phyloP scores from a whole-genome alignment of 2,329 filamentous ascomycete genomes.

The Cryphonectria nitschkei region DNA sequence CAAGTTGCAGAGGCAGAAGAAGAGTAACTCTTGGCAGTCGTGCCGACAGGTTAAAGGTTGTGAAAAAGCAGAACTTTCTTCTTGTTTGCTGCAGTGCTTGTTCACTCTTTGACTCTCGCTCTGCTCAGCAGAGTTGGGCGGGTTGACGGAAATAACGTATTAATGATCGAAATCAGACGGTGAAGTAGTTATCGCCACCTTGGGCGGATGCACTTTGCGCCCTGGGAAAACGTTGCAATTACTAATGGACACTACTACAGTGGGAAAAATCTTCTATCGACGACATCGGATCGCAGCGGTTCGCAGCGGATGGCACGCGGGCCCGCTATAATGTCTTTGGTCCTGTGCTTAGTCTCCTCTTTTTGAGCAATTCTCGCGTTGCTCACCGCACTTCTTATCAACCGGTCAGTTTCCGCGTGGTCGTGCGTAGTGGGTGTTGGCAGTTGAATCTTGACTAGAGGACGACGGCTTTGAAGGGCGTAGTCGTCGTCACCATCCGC shows the following conservation, averaged over 20 bases:
- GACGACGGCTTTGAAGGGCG: neutral
- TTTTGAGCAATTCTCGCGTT: neutral
- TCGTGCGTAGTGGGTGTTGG: neutral
- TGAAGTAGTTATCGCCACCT: neutral
- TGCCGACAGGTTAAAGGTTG: neutral
- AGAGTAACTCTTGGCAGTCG: neutral
- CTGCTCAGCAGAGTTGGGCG: neutral
- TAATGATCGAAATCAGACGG: neutral
- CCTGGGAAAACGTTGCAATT: neutral
- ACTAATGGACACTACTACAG: neutral
- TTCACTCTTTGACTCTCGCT: neutral
- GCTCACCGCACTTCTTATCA: neutral
- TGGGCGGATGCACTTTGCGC: neutral
- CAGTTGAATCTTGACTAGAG: neutral
- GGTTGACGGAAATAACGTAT: neutral
- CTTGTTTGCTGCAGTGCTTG: neutral
- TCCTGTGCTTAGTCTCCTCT: neutral
- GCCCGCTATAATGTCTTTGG: neutral
- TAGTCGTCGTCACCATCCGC: neutral
- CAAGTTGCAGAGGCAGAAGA: neutral
- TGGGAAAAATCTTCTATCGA: slow-evolving; percentile 1
- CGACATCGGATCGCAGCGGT: neutral
- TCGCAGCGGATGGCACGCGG: neutral
- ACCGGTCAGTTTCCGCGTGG: neutral
- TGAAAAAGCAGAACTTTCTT: neutral